These are phyloP conservation scores for Entomortierella chlamydospora DNA, from an alignment of 192 early-diverging fungal species.

Conservation along the genomic window DNA sequence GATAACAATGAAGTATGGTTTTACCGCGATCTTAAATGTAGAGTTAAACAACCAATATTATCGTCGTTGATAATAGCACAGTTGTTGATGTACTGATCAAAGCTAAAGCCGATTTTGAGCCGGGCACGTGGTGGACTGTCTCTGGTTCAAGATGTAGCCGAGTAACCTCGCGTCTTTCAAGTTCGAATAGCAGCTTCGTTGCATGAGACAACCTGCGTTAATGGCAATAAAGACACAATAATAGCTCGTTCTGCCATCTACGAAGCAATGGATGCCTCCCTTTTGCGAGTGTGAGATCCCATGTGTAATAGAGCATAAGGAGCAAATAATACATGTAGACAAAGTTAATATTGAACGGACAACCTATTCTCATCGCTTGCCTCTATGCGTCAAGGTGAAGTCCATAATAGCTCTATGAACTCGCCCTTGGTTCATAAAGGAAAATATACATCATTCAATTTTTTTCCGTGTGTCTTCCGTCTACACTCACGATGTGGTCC, in stretches of 20 bases:
- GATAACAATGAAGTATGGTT: slow-evolving; percentile 1
- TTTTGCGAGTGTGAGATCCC: background rate
- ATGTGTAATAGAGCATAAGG: too few species aligned
- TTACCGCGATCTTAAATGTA: too few species aligned
- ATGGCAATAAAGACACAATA: slow-evolving; percentile 25
- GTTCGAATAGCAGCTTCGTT: slow-evolving; percentile 4
- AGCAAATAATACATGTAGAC: too few species aligned
- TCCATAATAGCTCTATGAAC: too few species aligned
- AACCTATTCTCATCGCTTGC: too few species aligned
- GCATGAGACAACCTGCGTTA: slow-evolving; percentile 33
- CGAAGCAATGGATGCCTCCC: background rate
- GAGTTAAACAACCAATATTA: too few species aligned
- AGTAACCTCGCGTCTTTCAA: slow-evolving; percentile 12
- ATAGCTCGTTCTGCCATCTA: slow-evolving; percentile 10
- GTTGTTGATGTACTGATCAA: slow-evolving; percentile 33
- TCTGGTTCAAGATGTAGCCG: slow-evolving; percentile 21
- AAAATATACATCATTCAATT: too few species aligned
- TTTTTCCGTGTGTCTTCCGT: too few species aligned
- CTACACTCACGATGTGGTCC: too few species aligned
- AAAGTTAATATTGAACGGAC: too few species aligned
- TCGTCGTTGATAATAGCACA: background rate
- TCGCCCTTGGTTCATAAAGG: too few species aligned
- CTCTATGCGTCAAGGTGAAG: too few species aligned
- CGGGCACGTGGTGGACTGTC: slow-evolving; percentile 46
- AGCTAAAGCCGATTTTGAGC: slow-evolving; percentile 26